Evolutionary conservation across 768 basidiomycete species (phyloP).

Genomic region (Aureoboletus auriporus): DNA sequence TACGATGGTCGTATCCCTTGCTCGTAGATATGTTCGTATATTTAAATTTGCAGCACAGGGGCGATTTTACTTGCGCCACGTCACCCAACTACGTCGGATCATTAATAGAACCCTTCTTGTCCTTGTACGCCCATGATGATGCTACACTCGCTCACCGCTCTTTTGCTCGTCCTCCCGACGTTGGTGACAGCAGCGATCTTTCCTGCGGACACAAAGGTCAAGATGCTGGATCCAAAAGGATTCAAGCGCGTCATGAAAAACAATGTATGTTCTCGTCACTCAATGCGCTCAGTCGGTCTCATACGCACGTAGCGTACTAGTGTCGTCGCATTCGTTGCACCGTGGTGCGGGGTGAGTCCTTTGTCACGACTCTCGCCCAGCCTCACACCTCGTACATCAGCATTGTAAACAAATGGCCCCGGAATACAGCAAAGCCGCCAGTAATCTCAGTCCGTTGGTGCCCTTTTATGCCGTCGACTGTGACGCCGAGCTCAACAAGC

Average conservation of each 20-base stretch:
- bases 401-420: slow-evolving; percentile 86
- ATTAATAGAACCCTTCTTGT: neutral
- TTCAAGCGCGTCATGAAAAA: slow-evolving; percentile 72
- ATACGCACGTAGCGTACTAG: slow-evolving; percentile 52
- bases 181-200: slow-evolving; percentile 45
- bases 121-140: slow-evolving; percentile 21
- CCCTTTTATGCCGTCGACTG: slow-evolving; percentile 94
- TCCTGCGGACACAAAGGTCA: slow-evolving; percentile 55
- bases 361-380: neutral
- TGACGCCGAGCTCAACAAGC: slow-evolving; percentile 77
- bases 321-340: slow-evolving; percentile 89
- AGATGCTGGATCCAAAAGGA: slow-evolving; percentile 64
- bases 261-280: slow-evolving; percentile 51
- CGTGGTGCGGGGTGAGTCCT: slow-evolving; percentile 80
- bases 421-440: slow-evolving; percentile 79
- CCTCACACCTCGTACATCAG: slow-evolving; percentile 16
- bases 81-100: neutral
- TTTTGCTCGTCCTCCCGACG: slow-evolving; percentile 28
- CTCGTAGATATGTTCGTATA: too few relatives aligned
- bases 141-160: slow-evolving; percentile 11
- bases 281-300: neutral
- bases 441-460: slow-evolving; percentile 73
- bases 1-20: too few relatives aligned
- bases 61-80: slow-evolving; percentile 3
- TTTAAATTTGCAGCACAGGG: neutral